Conservation (phyloP, 1,284 basidiomycete species). For the Marasmius tenuissimus region DNA sequence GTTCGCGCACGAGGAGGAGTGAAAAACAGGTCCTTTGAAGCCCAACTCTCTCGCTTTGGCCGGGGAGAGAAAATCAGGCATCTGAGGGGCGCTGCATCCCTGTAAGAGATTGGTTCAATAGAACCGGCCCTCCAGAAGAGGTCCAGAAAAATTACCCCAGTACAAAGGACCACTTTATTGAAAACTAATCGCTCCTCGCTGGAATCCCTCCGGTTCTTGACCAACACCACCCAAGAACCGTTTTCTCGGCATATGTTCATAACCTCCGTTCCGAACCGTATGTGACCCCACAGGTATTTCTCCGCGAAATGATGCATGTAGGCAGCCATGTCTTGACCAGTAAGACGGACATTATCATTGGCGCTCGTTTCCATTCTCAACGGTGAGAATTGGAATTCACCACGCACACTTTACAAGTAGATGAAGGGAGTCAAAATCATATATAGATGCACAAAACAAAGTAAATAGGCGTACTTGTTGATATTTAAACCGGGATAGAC, state of each 20-base stretch:
- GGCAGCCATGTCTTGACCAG: slow-evolving; percentile 47
- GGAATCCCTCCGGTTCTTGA: slow-evolving; percentile 24
- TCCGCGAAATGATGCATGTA: slow-evolving; percentile 55
- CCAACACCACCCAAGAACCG: slow-evolving; percentile 40
- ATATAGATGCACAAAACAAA: background rate
- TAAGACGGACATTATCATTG: slow-evolving; percentile 41
- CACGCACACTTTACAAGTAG: slow-evolving; percentile 48
- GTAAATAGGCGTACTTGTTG: slow-evolving; percentile 47
- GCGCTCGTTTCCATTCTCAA: slow-evolving; percentile 40
- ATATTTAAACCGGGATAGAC: slow-evolving; percentile 53
- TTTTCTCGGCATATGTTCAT: slow-evolving; percentile 37
- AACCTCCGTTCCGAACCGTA: slow-evolving; percentile 47
- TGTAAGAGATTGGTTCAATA: slow-evolving; percentile 19
- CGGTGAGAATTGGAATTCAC: slow-evolving; percentile 56
- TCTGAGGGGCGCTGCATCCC: slow-evolving; percentile 51
- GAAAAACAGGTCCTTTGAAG: slow-evolving; percentile 49
- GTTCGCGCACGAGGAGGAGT: slow-evolving; percentile 46
- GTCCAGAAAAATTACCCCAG: slow-evolving; percentile 43
- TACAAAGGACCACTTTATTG: slow-evolving; percentile 50
- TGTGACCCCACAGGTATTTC: slow-evolving; percentile 42
- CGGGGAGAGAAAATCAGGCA: slow-evolving; percentile 38
- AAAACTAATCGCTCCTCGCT: slow-evolving; percentile 24
- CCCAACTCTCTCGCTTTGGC: slow-evolving; percentile 31
- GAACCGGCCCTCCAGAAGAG: background rate
- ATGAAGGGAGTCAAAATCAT: background rate